These are phyloP conservation scores for Verticillium klebahnii DNA, from an alignment of 2,329 filamentous ascomycete species.

Conservation along the genomic window DNA sequence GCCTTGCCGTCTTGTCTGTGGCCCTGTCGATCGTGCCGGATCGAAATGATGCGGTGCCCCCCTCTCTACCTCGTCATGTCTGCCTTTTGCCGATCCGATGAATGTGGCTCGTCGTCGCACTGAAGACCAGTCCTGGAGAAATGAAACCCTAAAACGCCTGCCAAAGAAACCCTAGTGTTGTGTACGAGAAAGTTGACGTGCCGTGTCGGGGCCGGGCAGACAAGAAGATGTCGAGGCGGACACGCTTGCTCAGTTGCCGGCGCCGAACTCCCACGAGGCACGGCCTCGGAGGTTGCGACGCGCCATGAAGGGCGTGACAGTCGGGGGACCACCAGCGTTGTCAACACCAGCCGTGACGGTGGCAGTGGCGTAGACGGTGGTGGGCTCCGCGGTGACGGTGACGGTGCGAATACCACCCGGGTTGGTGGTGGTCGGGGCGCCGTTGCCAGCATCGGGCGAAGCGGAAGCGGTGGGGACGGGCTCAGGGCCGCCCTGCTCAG, in stretches of 20 bases:
- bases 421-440: constrained; percentile 13
- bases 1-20: not conserved
- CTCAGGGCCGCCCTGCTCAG: constrained; percentile 13
- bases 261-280: constrained; percentile 10
- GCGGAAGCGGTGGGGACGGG: constrained; percentile 12
- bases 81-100: not conserved
- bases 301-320: constrained; percentile 8
- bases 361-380: constrained; percentile 32
- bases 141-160: constrained; percentile 1
- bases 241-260: constrained; percentile 3
- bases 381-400: constrained; percentile 28
- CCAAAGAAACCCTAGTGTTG: not conserved
- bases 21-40: not conserved
- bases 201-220: not conserved
- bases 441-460: constrained; percentile 10
- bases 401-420: constrained; percentile 26
- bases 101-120: not conserved
- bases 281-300: constrained; percentile 9
- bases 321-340: constrained; percentile 1
- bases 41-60: not conserved
- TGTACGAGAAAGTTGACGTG: not conserved
- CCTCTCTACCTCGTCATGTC: not conserved
- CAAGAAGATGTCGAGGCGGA: not conserved
- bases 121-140: not conserved
- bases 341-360: constrained; percentile 25